Conservation (phyloP, 306 rosid species). For the Cajanus cajan region DNA sequence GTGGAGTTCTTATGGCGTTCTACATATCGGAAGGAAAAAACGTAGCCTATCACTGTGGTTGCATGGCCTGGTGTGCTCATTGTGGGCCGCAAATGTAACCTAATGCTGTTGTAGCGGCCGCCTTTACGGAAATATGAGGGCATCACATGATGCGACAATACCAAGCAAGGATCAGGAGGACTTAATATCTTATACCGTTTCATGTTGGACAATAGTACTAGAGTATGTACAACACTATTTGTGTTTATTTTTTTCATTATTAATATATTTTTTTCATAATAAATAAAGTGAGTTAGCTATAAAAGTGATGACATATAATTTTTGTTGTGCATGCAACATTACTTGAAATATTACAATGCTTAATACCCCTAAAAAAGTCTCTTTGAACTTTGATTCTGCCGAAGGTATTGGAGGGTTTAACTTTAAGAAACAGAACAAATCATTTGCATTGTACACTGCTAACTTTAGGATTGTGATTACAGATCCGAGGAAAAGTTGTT, state of each 20-base stretch:
- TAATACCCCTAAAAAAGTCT: too few species aligned
- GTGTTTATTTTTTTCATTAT: too few species aligned
- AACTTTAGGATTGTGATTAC: not conserved
- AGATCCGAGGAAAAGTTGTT: not conserved
- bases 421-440: too few species aligned
- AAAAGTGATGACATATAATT: too few species aligned
- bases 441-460: not conserved
- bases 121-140: not conserved
- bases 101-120: not conserved
- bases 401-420: too few species aligned
- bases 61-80: not conserved
- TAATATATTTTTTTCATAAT: too few species aligned
- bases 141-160: too few species aligned
- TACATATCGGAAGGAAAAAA: not conserved
- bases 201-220: not conserved
- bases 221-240: too few species aligned
- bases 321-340: too few species aligned
- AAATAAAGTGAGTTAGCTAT: too few species aligned
- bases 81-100: not conserved
- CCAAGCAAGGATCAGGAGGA: not conserved
- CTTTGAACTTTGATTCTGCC: not conserved
- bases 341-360: not conserved
- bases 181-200: too few species aligned
- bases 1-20: not conserved
- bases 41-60: too few species aligned